Percentiles rank a stretch among this genome's conserved stretches.
Evolutionary conservation across 208 protist genomes (phyloP).

Genomic region (Wallacemonas sp.): DNA sequence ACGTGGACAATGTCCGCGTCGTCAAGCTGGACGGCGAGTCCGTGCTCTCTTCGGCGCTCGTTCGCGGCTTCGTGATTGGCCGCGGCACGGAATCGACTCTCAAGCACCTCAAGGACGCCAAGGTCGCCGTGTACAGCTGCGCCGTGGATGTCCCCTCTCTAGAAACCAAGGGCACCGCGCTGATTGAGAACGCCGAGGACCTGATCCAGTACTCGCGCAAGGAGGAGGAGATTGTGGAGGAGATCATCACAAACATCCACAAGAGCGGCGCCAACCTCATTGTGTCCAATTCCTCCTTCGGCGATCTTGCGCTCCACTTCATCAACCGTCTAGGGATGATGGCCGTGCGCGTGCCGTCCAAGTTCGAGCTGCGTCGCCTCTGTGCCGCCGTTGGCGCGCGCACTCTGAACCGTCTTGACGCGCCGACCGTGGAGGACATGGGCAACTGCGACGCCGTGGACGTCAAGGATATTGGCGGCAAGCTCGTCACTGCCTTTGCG

Average conservation of each 20-base stretch:
- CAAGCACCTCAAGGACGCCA: constrained; percentile 95
- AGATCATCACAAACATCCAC: constrained; percentile 96
- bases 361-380: constrained; percentile 99
- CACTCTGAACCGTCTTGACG: constrained; percentile 91
- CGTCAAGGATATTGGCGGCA: constrained; percentile 96
- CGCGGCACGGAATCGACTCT: constrained; percentile 92
- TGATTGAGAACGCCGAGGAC: constrained; percentile 98
- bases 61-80: constrained; percentile 98
- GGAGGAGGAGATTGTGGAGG: constrained; percentile 98
- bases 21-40: constrained; percentile 98
- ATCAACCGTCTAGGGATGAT: constrained; percentile 98
- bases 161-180: constrained; percentile 98
- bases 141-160: constrained; percentile 97
- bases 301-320: constrained; percentile 99
- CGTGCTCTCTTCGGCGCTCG: constrained; percentile 91
- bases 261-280: constrained; percentile 98
- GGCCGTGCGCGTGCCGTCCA: constrained; percentile 98
- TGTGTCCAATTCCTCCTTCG: constrained; percentile 97
- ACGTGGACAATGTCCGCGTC: constrained; percentile 99
- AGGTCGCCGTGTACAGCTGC: constrained; percentile 98
- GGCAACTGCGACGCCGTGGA: constrained; percentile 95
- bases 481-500: constrained; percentile 94
- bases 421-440: constrained; percentile 95
- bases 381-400: constrained; percentile 97
- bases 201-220: constrained; percentile 96